Evolutionary conservation across 345 rosid genomes (phyloP).

Genomic region (Cardiospermum halicacabum): DNA sequence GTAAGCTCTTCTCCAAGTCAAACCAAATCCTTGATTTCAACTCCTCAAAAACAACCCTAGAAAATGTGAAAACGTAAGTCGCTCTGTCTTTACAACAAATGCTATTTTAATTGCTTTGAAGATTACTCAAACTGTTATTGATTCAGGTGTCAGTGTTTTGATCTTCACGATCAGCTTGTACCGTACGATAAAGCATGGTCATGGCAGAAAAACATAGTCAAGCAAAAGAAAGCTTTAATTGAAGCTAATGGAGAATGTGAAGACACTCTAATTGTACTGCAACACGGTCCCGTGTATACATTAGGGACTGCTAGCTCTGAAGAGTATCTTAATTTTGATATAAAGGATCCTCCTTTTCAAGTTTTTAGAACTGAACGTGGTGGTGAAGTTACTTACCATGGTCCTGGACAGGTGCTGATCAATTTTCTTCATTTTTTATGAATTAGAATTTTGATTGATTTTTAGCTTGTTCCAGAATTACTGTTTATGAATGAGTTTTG

Average conservation of each 20-base stretch:
- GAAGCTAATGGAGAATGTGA: conserved; percentile 55
- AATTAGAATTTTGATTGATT: neutral
- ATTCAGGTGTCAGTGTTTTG: conserved; percentile 59
- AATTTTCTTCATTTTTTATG: neutral
- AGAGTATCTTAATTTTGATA: conserved; percentile 52
- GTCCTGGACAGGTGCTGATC: conserved; percentile 78
- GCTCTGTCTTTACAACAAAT: conserved; percentile 30
- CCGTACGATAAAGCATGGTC: conserved; percentile 70
- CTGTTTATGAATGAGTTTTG: no score
- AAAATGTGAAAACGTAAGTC: conserved; percentile 22
- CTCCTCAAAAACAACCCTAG: conserved; percentile 11
- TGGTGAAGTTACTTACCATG: conserved; percentile 91
- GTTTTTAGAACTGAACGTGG: conserved; percentile 80
- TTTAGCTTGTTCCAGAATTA: no score
- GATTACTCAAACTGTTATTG: conserved; percentile 1
- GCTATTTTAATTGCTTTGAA: conserved; percentile 12
- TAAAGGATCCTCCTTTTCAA: conserved; percentile 59
- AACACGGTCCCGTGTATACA: conserved; percentile 73
- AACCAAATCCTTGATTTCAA: conserved; percentile 2
- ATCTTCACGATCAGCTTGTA: conserved; percentile 56
- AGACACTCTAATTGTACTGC: conserved; percentile 58
- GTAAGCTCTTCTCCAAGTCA: neutral
- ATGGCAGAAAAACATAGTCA: conserved; percentile 60
- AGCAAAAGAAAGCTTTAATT: conserved; percentile 50
- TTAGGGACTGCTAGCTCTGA: conserved; percentile 64